These are phyloP conservation scores for Penicillium glabrum DNA, from an alignment of 2,329 filamentous ascomycete species.

Conservation along the genomic window DNA sequence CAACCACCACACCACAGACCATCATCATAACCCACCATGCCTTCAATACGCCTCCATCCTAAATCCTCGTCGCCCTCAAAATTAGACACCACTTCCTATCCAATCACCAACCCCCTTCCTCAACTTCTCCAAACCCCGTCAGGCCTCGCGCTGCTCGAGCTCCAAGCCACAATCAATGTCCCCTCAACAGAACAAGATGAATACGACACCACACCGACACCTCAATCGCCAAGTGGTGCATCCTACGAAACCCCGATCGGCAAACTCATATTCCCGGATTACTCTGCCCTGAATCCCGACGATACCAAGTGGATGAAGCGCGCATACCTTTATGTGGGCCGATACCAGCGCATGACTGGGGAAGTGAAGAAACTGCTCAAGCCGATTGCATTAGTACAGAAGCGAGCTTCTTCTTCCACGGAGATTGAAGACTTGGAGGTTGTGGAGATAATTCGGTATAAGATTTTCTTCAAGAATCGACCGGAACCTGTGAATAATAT, in stretches of 20 bases:
- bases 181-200: slow-evolving; percentile 46
- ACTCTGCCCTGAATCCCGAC: slow-evolving; percentile 54
- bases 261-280: slow-evolving; percentile 75
- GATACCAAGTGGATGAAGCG: slow-evolving; percentile 83
- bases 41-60: slow-evolving; percentile 42
- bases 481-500: slow-evolving; percentile 75
- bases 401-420: slow-evolving; percentile 41
- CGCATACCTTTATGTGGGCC: slow-evolving; percentile 83
- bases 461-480: slow-evolving; percentile 77
- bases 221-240: slow-evolving; percentile 5
- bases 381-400: slow-evolving; percentile 75
- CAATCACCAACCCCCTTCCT: slow-evolving; percentile 64
- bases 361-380: slow-evolving; percentile 84
- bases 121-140: slow-evolving; percentile 83
- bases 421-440: slow-evolving; percentile 64
- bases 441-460: slow-evolving; percentile 82
- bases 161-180: slow-evolving; percentile 87
- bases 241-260: slow-evolving; percentile 60
- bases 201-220: slow-evolving; percentile 28
- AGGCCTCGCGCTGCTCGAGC: slow-evolving; percentile 84
- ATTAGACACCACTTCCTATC: neutral
- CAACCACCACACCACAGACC: neutral
- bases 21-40: slow-evolving; percentile 29
- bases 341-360: slow-evolving; percentile 83
- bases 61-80: slow-evolving; percentile 13